A percentile compares a stretch with the other conserved stretches of the same genome.
Conservation (phyloP, 2,329 filamentous ascomycete genomes). For the Aspergillus versicolor region DNA sequence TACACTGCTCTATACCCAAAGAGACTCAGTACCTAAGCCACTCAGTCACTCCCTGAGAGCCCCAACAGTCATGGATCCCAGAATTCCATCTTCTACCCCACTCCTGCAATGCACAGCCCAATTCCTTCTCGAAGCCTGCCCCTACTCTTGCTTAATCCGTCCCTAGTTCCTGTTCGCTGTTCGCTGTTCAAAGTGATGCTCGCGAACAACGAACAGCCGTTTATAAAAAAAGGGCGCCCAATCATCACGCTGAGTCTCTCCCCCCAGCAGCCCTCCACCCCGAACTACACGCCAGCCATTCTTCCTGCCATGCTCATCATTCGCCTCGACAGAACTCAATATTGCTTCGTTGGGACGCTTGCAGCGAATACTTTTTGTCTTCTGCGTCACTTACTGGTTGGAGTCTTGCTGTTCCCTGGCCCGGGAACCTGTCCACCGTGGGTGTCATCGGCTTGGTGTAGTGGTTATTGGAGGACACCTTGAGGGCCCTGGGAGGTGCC, state of each 20-base stretch:
- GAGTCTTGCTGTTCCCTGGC: background rate
- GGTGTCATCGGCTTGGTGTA: background rate
- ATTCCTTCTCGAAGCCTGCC: slow-evolving; percentile 23
- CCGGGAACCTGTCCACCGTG: background rate
- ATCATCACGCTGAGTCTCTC: slow-evolving; percentile 9
- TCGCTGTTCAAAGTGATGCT: slow-evolving; percentile 25
- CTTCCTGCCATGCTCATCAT: background rate
- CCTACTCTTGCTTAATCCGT: background rate
- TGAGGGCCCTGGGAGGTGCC: background rate
- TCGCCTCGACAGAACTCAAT: background rate
- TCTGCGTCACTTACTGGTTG: background rate
- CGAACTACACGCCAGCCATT: background rate
- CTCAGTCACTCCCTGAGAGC: too few species aligned
- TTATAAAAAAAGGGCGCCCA: slow-evolving; percentile 16
- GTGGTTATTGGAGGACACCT: background rate
- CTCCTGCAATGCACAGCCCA: slow-evolving; percentile 23
- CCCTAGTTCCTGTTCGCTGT: background rate
- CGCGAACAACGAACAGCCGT: slow-evolving; percentile 13
- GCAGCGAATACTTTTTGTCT: slow-evolving; percentile 3
- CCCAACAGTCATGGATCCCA: background rate
- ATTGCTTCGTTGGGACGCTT: slow-evolving; percentile 6
- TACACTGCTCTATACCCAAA: too few species aligned
- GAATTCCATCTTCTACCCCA: background rate
- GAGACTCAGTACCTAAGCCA: too few species aligned
- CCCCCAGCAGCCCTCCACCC: background rate